Evolutionary conservation across 1,284 basidiomycete genomes (phyloP).

Genomic region (Coniferiporia sulphurascens): DNA sequence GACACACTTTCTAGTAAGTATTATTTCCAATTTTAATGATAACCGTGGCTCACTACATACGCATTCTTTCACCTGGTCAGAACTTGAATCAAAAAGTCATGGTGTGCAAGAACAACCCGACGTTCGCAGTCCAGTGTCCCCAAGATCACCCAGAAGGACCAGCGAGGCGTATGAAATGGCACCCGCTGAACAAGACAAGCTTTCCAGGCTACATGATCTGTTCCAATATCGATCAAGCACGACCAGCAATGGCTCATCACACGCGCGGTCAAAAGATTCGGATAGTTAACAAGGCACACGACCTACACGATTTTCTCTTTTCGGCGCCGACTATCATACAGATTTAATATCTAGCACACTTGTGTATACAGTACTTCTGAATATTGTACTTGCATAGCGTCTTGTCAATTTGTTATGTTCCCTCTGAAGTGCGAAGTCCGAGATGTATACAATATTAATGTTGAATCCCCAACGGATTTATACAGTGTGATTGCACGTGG

Average conservation of each 20-base stretch:
- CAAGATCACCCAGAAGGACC: constrained; percentile 22
- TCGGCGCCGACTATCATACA: neutral
- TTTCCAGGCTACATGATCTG: constrained; percentile 70
- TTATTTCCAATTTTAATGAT: neutral
- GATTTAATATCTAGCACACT: neutral
- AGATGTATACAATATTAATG: too few relatives aligned
- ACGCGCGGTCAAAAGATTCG: constrained; percentile 30
- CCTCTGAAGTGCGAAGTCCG: too few relatives aligned
- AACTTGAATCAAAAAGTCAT: constrained; percentile 55
- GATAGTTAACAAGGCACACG: neutral
- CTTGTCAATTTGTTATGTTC: neutral
- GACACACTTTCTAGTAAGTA: constrained; percentile 72
- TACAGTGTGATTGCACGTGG: too few relatives aligned
- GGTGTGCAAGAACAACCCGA: constrained; percentile 20
- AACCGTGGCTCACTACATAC: constrained; percentile 9
- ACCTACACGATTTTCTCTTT: neutral
- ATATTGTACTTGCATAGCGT: neutral
- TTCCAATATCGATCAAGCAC: constrained; percentile 78
- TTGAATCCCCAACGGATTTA: neutral
- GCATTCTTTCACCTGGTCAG: constrained; percentile 31
- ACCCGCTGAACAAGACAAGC: constrained; percentile 52
- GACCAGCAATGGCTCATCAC: constrained; percentile 51
- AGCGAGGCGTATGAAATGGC: constrained; percentile 30
- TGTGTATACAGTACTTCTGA: neutral
- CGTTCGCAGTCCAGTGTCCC: constrained; percentile 18